These are phyloP conservation scores for Oryza glumipatula DNA, from an alignment of 176 grass and related monocot genomes.

Conservation along the genomic window DNA sequence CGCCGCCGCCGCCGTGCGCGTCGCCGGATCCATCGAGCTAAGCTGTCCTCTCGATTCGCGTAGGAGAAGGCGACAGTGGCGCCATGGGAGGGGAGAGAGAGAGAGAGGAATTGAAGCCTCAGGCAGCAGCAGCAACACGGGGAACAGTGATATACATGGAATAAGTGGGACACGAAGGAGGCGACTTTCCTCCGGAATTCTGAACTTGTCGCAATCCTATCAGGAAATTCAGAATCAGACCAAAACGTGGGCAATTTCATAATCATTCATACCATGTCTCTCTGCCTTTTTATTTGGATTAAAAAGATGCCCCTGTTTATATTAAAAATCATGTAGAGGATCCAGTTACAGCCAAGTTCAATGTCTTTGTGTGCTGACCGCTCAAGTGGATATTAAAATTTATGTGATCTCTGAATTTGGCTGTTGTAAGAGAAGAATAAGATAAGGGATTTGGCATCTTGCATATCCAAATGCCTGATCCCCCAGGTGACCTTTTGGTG, in stretches of 20 bases:
- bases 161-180: slow-evolving; percentile 12
- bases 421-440: neutral
- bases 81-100: too few relatives aligned
- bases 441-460: neutral
- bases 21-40: neutral
- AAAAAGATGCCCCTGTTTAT: neutral
- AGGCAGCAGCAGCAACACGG: neutral
- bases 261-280: neutral
- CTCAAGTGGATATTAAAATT: neutral
- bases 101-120: slow-evolving; percentile 1
- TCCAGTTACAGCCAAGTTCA: neutral
- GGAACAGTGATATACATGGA: slow-evolving; percentile 19
- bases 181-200: neutral
- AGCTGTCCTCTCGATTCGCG: too few relatives aligned
- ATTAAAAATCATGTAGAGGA: neutral
- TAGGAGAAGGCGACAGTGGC: too few relatives aligned
- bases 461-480: neutral
- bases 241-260: neutral
- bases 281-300: neutral
- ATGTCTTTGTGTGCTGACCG: neutral
- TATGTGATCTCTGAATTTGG: neutral
- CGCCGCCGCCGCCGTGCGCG: neutral
- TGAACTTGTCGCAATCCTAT: neutral
- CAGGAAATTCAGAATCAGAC: neutral
- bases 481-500: neutral